Evolutionary conservation across 2,329 filamentous ascomycete species (phyloP), one percentile per base, ranked within the genome.

Genomic region (Westerdykella aurantiaca): DNA sequence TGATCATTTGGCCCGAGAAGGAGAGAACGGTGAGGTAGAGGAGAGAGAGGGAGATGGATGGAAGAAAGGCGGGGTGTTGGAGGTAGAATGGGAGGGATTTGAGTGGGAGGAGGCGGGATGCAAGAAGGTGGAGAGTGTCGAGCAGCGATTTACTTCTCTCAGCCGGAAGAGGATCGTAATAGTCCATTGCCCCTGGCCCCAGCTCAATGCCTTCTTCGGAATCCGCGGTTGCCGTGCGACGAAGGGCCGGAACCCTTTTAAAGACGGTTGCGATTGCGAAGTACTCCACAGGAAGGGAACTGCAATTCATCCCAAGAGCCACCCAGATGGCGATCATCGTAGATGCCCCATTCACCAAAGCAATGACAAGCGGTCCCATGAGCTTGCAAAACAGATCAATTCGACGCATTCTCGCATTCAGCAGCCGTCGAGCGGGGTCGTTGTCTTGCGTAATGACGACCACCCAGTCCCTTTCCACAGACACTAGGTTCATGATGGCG

Each of bases 381-480:
- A 81, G 68, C 55, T 82, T 82, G 66, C 77, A 80, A 37, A 76
- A 64, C 5, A 82, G 64, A 49, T 81, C 79, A 42, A 82, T 80
- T 6, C 79, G 70, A 4, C 78, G 70, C 73, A 82, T 81, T n/a
- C 69, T 69, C 2, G 78, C 73, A 55, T 82, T 82, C 21, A 81
- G 59, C 6, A 64, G 70, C 65, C 56, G 45, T 40, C 61, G 55
- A 18, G 57, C 53, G 6, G 60, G 14, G 3, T 46, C 25, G 13
- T 64, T 37, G 42, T 54, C 59, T 23, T 70, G 67, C 1, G 76
- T 71, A 6, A 79, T 69, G 0, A 80, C 72, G 4, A 80, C 69
- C 33, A 80, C 74, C 84, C 85, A 88, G 53, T 89, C 85, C 55
- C 81, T 72, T 61, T 88, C 85, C 0, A 89, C 75, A 0, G 85